phyloP scores from a whole-genome alignment of 2,329 filamentous ascomycete genomes.

The Helotiales sp. region DNA sequence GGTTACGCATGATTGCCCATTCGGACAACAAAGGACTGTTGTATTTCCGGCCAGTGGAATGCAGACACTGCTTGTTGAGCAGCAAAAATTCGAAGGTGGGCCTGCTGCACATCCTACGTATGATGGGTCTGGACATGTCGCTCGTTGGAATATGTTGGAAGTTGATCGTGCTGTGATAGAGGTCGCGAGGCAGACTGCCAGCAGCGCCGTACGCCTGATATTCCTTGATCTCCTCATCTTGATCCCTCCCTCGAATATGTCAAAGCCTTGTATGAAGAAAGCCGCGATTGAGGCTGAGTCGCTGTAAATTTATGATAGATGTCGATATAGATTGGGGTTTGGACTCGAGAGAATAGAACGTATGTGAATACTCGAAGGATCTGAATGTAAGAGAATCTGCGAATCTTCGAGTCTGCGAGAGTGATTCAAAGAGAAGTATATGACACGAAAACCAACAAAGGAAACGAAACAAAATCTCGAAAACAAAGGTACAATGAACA shows the following conservation, averaged over 20 bases:
- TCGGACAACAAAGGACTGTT: conserved; percentile 71
- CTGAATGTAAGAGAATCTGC: too few species aligned
- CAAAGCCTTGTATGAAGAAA: not conserved
- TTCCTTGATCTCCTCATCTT: conserved; percentile 24
- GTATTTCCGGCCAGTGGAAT: conserved; percentile 61
- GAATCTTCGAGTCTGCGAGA: conserved; percentile 12
- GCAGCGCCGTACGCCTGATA: conserved; percentile 18
- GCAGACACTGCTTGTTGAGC: conserved; percentile 54
- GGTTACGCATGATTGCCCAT: conserved; percentile 53
- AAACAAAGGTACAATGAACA: conserved; percentile 32
- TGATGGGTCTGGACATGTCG: conserved; percentile 50
- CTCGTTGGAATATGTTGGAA: conserved; percentile 42
- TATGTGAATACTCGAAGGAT: too few species aligned
- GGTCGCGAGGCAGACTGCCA: conserved; percentile 35
- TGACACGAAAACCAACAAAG: conserved; percentile 22
- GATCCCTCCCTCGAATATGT: not conserved
- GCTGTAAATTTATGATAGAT: not conserved
- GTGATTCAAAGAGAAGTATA: conserved; percentile 30
- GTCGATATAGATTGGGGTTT: not conserved
- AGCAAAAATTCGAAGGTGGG: conserved; percentile 69
- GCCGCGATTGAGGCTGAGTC: not conserved
- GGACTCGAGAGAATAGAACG: not conserved
- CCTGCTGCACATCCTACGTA: conserved; percentile 50
- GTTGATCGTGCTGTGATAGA: conserved; percentile 40
- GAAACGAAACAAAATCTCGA: conserved; percentile 25